A percentile compares a stretch with the other conserved stretches of the same genome.
Conservation (phyloP, 495 filamentous ascomycete species). For the Aspergillus wentii region DNA sequence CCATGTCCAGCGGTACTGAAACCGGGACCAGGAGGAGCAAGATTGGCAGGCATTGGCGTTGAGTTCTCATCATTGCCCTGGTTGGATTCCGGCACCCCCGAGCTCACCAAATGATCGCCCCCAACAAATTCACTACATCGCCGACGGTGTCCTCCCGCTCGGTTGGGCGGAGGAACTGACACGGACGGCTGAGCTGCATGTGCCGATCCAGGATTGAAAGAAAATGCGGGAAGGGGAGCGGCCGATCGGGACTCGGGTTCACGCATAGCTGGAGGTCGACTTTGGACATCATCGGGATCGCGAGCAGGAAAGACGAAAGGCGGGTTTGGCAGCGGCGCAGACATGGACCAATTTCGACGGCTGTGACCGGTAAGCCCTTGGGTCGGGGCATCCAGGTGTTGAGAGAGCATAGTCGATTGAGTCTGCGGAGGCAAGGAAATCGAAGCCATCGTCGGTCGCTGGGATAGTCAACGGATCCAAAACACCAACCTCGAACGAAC, state of each 20-base stretch:
- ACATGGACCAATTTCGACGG: conserved; percentile 29
- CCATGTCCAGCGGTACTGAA: conserved; percentile 38
- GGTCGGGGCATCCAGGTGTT: conserved; percentile 27
- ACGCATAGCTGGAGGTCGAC: conserved; percentile 3
- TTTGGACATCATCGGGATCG: conserved; percentile 17
- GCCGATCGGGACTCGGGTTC: conserved; percentile 15
- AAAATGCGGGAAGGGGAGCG: conserved; percentile 57
- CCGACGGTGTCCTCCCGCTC: conserved; percentile 58
- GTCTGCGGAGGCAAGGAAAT: conserved; percentile 37
- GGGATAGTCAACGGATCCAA: conserved; percentile 12
- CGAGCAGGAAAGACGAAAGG: conserved; percentile 64
- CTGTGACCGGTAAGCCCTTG: conserved; percentile 12
- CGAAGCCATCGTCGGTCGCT: conserved; percentile 39
- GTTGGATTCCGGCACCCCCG: conserved; percentile 54
- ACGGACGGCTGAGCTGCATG: conserved; percentile 24
- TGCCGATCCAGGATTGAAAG: conserved; percentile 55
- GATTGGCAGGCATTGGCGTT: conserved; percentile 37
- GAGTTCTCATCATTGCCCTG: conserved; percentile 56
- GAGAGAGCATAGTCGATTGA: conserved; percentile 21
- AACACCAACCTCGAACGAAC: conserved; percentile 10
- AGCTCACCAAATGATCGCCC: conserved; percentile 57
- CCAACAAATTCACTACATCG: conserved; percentile 78
- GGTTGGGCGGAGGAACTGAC: conserved; percentile 25
- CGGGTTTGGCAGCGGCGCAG: conserved; percentile 59
- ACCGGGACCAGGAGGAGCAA: conserved; percentile 44